Evolutionary conservation across 202 grass and related monocot species (phyloP).

Genomic region (Musa balbisiana): DNA sequence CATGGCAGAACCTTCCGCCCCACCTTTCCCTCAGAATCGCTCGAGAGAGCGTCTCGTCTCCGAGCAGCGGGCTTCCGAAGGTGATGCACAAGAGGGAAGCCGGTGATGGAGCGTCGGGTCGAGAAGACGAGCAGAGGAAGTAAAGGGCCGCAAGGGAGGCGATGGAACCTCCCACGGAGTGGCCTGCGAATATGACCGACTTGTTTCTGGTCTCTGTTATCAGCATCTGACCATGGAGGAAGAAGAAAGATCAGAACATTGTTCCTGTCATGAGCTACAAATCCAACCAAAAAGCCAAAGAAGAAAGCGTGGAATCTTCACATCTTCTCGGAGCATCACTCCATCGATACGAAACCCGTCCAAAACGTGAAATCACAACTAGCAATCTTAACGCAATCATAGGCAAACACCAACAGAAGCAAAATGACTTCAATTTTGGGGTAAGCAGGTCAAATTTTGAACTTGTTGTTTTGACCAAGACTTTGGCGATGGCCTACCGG

Average conservation of each 20-base stretch:
- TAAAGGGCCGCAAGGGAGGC: slow-evolving; percentile 56
- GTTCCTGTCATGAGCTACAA: no score
- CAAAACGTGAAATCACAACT: no score
- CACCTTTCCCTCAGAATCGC: slow-evolving; percentile 71
- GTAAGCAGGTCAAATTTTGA: no score
- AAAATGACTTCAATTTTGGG: no score
- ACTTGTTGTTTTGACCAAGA: no score
- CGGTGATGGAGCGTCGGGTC: slow-evolving; percentile 25
- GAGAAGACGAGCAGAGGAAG: slow-evolving; percentile 59
- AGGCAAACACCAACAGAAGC: no score
- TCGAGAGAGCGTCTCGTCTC: slow-evolving; percentile 52
- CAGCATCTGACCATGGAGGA: slow-evolving; percentile 36
- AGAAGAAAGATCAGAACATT: background rate
- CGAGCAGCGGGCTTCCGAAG: slow-evolving; percentile 67
- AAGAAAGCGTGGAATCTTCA: no score
- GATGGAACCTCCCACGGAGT: slow-evolving; percentile 65
- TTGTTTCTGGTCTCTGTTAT: slow-evolving; percentile 63
- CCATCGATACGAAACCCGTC: no score
- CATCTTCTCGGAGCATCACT: no score
- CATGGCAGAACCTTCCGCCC: slow-evolving; percentile 69
- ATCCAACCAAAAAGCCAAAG: no score
- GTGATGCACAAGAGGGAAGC: slow-evolving; percentile 68
- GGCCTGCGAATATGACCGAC: slow-evolving; percentile 73
- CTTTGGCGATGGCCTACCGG: no score
- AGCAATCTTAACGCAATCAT: no score